phyloP scores from a whole-genome alignment of 2,329 filamentous ascomycete genomes.

The Fusarium nisikadoi region DNA sequence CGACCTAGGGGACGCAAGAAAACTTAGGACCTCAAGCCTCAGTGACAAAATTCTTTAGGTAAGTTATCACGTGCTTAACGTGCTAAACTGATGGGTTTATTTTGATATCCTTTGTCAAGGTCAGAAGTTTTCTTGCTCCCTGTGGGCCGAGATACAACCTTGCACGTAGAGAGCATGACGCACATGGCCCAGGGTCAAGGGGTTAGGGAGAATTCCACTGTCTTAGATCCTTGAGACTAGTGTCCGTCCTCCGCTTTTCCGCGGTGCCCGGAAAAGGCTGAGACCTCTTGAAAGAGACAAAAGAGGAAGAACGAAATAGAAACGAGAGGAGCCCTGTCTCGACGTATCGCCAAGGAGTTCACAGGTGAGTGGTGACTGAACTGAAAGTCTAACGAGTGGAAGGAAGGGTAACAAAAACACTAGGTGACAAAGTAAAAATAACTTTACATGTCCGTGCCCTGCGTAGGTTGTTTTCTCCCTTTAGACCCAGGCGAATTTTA shows the following conservation, averaged over 20 bases:
- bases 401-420: conserved; percentile 40
- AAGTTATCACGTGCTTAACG: background rate
- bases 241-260: conserved; percentile 21
- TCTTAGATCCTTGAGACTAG: conserved; percentile 26
- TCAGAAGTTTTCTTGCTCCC: background rate
- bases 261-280: conserved; percentile 11
- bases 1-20: background rate
- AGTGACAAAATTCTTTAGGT: background rate
- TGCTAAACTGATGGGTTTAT: background rate
- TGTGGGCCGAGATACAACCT: conserved; percentile 28
- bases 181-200: conserved; percentile 34
- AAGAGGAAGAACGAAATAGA: conserved; percentile 7
- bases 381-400: background rate
- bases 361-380: conserved; percentile 11
- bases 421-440: conserved; percentile 48
- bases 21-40: background rate
- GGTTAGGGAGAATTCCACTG: background rate
- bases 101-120: background rate
- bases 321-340: background rate
- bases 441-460: conserved; percentile 43
- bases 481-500: background rate
- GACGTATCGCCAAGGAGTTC: conserved; percentile 19
- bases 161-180: conserved; percentile 28
- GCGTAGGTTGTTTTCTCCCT: background rate
- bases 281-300: conserved; percentile 6